phyloP scores from a whole-genome alignment of 106 monocot genomes.

The Platanthera guangdongensis region DNA sequence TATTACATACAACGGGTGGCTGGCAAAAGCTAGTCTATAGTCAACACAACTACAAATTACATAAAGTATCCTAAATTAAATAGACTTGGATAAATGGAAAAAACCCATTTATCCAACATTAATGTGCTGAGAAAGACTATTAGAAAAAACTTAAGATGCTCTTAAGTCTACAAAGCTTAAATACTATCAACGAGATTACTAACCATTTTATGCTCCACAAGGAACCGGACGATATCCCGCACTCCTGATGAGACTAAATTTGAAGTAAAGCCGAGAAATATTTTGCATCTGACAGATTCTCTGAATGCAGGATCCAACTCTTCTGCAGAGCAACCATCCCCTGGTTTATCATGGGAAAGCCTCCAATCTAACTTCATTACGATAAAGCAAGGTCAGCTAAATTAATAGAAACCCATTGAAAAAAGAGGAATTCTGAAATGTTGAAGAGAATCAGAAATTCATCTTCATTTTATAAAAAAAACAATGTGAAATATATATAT shows the following conservation, averaged over 20 bases:
- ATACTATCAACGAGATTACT: slow-evolving; percentile 8
- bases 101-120: too few species aligned
- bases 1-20: too few species aligned
- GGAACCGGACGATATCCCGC: slow-evolving; percentile 64
- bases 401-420: too few species aligned
- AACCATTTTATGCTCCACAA: slow-evolving; percentile 74
- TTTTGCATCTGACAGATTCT: slow-evolving; percentile 83
- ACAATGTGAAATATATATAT: background rate
- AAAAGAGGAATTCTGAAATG: too few species aligned
- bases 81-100: too few species aligned
- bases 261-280: slow-evolving; percentile 92
- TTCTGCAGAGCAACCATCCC: slow-evolving; percentile 52
- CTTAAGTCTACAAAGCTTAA: background rate
- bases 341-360: slow-evolving; percentile 53
- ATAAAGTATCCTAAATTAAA: too few species aligned
- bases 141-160: background rate
- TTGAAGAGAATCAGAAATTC: too few species aligned
- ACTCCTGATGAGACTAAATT: slow-evolving; percentile 85
- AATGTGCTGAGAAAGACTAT: background rate
- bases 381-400: background rate
- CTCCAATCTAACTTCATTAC: slow-evolving; percentile 70
- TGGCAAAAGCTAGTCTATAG: too few species aligned
- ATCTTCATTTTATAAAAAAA: background rate
- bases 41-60: too few species aligned
- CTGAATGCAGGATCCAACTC: slow-evolving; percentile 59